A percentile compares a stretch with the other conserved stretches of the same genome.
phyloP scores from a whole-genome alignment of 164 flowering plant genomes.

The Tinospora cordifolia region DNA sequence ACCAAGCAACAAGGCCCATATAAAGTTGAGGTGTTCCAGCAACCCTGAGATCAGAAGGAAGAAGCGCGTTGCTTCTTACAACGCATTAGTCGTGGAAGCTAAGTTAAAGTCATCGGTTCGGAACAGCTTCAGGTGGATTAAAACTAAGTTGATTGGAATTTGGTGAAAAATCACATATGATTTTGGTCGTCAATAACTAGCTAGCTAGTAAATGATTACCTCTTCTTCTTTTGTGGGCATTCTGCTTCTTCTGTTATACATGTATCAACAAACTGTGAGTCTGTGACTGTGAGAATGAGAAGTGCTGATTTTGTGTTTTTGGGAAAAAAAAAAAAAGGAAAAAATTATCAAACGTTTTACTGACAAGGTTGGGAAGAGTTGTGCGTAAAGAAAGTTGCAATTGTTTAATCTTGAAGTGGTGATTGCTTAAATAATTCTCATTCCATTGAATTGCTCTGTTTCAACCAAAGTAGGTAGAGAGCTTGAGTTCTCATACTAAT shows the following conservation, averaged over 20 bases:
- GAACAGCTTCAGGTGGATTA: conserved; percentile 77
- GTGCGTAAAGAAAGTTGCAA: too few relatives aligned
- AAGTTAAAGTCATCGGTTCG: conserved; percentile 51
- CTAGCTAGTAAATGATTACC: background rate
- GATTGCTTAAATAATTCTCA: too few relatives aligned
- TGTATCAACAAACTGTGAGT: too few relatives aligned
- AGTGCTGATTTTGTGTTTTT: too few relatives aligned
- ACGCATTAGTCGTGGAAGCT: conserved; percentile 43
- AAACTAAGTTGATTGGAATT: conserved; percentile 44
- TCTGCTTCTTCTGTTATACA: background rate
- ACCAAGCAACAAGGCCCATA: conserved; percentile 27
- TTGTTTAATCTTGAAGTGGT: too few relatives aligned
- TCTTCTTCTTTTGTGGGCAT: background rate
- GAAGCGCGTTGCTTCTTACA: conserved; percentile 58
- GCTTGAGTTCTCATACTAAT: too few relatives aligned
- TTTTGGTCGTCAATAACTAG: background rate
- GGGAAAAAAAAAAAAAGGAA: too few relatives aligned
- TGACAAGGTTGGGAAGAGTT: too few relatives aligned
- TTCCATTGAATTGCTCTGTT: too few relatives aligned
- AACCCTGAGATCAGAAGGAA: conserved; percentile 49
- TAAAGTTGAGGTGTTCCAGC: conserved; percentile 21
- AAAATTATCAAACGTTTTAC: too few relatives aligned
- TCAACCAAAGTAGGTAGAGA: too few relatives aligned
- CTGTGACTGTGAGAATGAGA: background rate
- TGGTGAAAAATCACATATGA: conserved; percentile 8